phyloP scores from a whole-genome alignment of 148 eudicot genomes.

The Rheum nobile region DNA sequence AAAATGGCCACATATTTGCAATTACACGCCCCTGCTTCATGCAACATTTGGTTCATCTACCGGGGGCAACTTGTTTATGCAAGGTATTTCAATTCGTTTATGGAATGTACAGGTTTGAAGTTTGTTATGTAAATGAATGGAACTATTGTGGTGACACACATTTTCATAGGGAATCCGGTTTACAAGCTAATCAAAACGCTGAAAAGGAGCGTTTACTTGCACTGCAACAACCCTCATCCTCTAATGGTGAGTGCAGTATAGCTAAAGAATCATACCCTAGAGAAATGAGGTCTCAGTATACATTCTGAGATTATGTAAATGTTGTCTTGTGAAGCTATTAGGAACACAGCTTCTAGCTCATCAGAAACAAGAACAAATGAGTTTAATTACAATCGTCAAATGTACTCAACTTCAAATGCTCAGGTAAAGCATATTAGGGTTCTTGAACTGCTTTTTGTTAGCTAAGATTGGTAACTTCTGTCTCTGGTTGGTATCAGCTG shows the following conservation, averaged over 20 bases:
- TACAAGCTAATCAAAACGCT: conserved; percentile 1
- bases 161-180: conserved; percentile 18
- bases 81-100: conserved; percentile 30
- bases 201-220: conserved; percentile 12
- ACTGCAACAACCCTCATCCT: not conserved
- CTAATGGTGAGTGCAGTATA: conserved; percentile 1
- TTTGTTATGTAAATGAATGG: too few species aligned
- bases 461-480: not conserved
- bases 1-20: conserved; percentile 64
- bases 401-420: not conserved
- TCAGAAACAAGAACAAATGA: not conserved
- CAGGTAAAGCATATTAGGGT: not conserved
- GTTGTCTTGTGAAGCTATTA: not conserved
- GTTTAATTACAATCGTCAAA: not conserved
- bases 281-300: not conserved
- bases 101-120: not conserved
- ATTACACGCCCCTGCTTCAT: conserved; percentile 47
- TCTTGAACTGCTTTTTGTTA: not conserved
- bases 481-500: not conserved
- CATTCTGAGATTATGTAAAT: not conserved
- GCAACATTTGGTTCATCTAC: conserved; percentile 77
- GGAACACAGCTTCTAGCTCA: conserved; percentile 1
- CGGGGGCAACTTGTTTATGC: conserved; percentile 52
- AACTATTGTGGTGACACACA: too few species aligned
- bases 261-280: not conserved